These are phyloP conservation scores for Fusarium aywerte DNA, from an alignment of 2,329 filamentous ascomycete genomes.

Conservation along the genomic window DNA sequence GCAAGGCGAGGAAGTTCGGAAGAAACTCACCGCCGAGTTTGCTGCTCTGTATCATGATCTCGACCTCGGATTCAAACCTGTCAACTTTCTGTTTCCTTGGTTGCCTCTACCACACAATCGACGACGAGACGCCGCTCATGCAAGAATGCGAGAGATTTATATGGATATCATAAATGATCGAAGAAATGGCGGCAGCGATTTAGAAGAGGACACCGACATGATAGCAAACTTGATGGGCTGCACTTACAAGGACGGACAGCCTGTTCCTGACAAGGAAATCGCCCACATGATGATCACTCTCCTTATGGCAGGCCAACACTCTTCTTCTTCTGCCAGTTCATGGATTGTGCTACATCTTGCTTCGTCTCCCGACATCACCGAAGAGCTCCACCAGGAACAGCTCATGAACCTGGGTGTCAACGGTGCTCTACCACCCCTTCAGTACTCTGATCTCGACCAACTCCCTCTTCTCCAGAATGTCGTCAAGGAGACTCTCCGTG, in stretches of 20 bases:
- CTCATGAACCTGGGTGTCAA: slow-evolving; percentile 60
- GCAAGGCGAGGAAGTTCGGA: slow-evolving; percentile 80
- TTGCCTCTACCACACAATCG: slow-evolving; percentile 80
- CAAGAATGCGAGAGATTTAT: slow-evolving; percentile 76
- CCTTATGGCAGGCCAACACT: slow-evolving; percentile 86
- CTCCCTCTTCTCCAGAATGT: slow-evolving; percentile 71
- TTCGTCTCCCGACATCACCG: slow-evolving; percentile 73
- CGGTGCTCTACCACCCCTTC: slow-evolving; percentile 64
- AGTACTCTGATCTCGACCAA: slow-evolving; percentile 68
- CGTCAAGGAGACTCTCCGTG: slow-evolving; percentile 76
- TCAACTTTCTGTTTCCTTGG: slow-evolving; percentile 87
- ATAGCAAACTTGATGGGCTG: slow-evolving; percentile 83
- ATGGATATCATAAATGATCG: slow-evolving; percentile 75
- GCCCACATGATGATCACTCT: slow-evolving; percentile 89
- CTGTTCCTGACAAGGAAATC: slow-evolving; percentile 78
- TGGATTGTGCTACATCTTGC: slow-evolving; percentile 83
- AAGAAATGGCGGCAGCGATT: slow-evolving; percentile 58
- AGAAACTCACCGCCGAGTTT: slow-evolving; percentile 76
- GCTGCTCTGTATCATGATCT: slow-evolving; percentile 83
- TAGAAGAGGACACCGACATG: slow-evolving; percentile 69
- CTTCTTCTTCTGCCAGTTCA: slow-evolving; percentile 78
- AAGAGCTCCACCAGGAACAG: slow-evolving; percentile 78
- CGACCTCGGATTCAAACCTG: slow-evolving; percentile 77
- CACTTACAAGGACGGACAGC: slow-evolving; percentile 77
- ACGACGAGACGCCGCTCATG: slow-evolving; percentile 75